A percentile compares a stretch with the other conserved stretches of the same genome.
These are phyloP conservation scores for Kwoniella europaea DNA, from an alignment of 768 basidiomycete species.

Conservation along the genomic window DNA sequence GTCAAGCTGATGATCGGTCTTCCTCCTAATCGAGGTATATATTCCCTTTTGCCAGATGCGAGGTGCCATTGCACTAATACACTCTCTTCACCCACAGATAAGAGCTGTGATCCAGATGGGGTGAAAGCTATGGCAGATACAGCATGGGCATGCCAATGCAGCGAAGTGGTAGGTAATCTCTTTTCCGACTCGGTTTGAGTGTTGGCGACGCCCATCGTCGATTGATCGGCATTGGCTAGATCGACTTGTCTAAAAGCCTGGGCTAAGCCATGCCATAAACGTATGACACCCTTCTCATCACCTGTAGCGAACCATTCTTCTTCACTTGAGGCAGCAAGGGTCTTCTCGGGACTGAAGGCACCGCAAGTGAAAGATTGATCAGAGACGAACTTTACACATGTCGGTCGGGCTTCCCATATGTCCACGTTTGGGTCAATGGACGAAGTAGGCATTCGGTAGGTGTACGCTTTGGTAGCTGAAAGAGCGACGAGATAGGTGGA, in stretches of 20 bases:
- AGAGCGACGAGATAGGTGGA: constrained; percentile 54
- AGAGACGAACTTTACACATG: constrained; percentile 72
- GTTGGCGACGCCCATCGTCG: constrained; percentile 9
- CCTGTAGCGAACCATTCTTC: constrained; percentile 95
- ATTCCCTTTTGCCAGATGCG: constrained; percentile 84
- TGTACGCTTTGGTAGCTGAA: constrained; percentile 51
- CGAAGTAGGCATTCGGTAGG: constrained; percentile 39
- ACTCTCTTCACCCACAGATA: constrained; percentile 93
- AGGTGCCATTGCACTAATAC: constrained; percentile 98
- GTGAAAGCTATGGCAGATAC: constrained; percentile 87
- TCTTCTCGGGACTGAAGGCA: constrained; percentile 78
- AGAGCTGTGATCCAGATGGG: constrained; percentile 83
- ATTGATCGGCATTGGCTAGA: constrained; percentile 15
- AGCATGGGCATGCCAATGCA: constrained; percentile 98
- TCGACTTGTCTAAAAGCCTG: constrained; percentile 58
- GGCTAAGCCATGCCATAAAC: constrained; percentile 90
- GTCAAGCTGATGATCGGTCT: constrained; percentile 71
- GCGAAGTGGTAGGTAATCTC: constrained; percentile 77
- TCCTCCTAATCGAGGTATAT: constrained; percentile 87
- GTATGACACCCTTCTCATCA: constrained; percentile 79
- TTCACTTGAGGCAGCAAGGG: constrained; percentile 19
- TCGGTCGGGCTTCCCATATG: constrained; percentile 27
- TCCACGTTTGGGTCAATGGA: constrained; percentile 6
- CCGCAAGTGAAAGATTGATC: constrained; percentile 80
- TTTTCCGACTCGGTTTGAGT: constrained; percentile 58